These are phyloP conservation scores for Termitomyces sp. DNA, from an alignment of 768 basidiomycete genomes.

Conservation along the genomic window DNA sequence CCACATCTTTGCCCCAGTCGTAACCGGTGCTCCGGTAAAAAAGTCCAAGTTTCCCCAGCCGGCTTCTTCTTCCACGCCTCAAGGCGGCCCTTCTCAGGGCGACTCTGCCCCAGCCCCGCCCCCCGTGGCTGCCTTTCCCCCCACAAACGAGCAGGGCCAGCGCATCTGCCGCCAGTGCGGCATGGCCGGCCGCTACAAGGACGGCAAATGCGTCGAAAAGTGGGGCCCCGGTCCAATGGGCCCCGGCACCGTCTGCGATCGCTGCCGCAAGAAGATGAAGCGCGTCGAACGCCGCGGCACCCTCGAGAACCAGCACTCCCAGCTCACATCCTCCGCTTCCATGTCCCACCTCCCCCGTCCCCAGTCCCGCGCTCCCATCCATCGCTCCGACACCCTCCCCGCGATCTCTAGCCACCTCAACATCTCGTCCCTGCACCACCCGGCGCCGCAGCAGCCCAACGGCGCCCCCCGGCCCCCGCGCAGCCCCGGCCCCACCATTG, in stretches of 20 bases:
- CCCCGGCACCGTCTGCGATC: constrained; percentile 79
- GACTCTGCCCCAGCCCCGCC: neutral
- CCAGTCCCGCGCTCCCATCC: constrained; percentile 9
- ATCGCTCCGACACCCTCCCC: constrained; percentile 16
- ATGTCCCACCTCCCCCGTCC: constrained; percentile 4
- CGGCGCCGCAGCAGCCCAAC: neutral
- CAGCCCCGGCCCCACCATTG: constrained; percentile 8
- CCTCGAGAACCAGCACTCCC: constrained; percentile 28
- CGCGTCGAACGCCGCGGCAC: constrained; percentile 72
- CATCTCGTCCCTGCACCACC: constrained; percentile 2
- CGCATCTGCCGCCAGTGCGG: constrained; percentile 76
- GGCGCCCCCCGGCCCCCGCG: constrained; percentile 2
- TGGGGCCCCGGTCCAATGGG: constrained; percentile 85
- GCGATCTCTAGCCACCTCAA: constrained; percentile 5
- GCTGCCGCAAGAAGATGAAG: constrained; percentile 85
- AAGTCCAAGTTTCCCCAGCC: constrained; percentile 44
- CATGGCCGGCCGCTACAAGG: constrained; percentile 69
- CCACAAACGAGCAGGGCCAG: constrained; percentile 59
- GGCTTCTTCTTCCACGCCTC: neutral
- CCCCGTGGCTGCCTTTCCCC: constrained; percentile 27
- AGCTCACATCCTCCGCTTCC: neutral
- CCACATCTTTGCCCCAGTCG: constrained; percentile 68
- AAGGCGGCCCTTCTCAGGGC: neutral
- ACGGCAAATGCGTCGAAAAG: constrained; percentile 82
- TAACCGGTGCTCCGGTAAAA: constrained; percentile 68